phyloP scores from a whole-genome alignment of 805 yeast species.

The Candida oleophila region DNA sequence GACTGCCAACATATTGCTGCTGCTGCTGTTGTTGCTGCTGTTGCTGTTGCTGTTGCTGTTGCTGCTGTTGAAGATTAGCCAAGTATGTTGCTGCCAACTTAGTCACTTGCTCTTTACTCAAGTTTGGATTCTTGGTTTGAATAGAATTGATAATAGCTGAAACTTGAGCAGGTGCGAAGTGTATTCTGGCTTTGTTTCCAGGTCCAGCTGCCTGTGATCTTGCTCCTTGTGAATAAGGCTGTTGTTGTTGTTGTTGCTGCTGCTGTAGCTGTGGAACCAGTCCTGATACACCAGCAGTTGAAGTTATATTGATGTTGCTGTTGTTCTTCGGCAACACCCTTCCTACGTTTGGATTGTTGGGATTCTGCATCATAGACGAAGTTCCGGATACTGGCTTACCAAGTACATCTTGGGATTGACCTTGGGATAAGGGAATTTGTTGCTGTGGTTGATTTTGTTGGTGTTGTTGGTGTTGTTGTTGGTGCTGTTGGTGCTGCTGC shows the following conservation, averaged over 20 bases:
- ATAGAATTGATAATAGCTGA: constrained; percentile 64
- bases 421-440: not conserved
- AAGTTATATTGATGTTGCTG: not conserved
- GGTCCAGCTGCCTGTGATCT: constrained; percentile 13
- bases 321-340: not conserved
- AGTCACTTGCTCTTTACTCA: constrained; percentile 63
- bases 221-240: constrained; percentile 1
- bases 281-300: constrained; percentile 1
- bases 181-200: constrained; percentile 29
- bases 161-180: constrained; percentile 61
- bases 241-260: constrained; percentile 20
- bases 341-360: not conserved
- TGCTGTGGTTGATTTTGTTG: constrained; percentile 14
- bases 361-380: constrained; percentile 3
- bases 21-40: constrained; percentile 8
- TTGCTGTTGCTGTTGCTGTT: constrained; percentile 25
- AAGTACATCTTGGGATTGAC: constrained; percentile 1
- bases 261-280: constrained; percentile 9
- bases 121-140: constrained; percentile 62
- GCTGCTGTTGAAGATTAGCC: constrained; percentile 56
- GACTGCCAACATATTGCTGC: constrained; percentile 6
- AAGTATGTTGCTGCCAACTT: constrained; percentile 63
- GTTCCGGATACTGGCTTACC: not conserved
- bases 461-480: constrained; percentile 40
- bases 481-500: constrained; percentile 6